Evolutionary conservation across 257 asterid genomes (phyloP).

Genomic region (Plantago ovata): DNA sequence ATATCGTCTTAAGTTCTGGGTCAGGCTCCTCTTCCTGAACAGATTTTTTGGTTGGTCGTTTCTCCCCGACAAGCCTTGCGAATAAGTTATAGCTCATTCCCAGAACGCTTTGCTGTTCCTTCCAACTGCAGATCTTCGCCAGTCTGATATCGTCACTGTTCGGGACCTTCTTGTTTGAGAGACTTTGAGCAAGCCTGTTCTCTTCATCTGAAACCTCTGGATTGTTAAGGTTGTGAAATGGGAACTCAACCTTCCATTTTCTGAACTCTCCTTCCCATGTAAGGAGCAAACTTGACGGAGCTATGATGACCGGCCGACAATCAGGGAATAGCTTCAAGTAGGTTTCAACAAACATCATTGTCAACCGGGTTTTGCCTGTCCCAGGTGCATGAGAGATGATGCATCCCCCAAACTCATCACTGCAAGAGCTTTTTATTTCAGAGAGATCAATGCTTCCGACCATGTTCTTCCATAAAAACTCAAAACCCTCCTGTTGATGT

Average conservation of each 20-base stretch:
- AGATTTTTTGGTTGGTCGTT: neutral
- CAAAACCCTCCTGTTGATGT: slow-evolving; percentile 67
- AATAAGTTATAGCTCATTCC: slow-evolving; percentile 55
- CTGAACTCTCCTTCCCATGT: slow-evolving; percentile 67
- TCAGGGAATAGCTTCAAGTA: slow-evolving; percentile 43
- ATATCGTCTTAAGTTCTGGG: slow-evolving; percentile 30
- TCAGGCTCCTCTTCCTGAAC: neutral
- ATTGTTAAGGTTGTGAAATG: slow-evolving; percentile 43
- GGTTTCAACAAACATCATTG: slow-evolving; percentile 44
- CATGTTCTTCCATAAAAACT: slow-evolving; percentile 61
- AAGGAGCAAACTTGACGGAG: slow-evolving; percentile 63
- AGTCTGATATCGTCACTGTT: slow-evolving; percentile 15
- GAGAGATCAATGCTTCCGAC: slow-evolving; percentile 39
- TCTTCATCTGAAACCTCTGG: slow-evolving; percentile 28
- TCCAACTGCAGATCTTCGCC: slow-evolving; percentile 41
- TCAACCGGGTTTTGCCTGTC: slow-evolving; percentile 59
- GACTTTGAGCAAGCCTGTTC: slow-evolving; percentile 10
- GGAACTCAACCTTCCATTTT: slow-evolving; percentile 53
- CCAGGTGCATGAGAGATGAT: slow-evolving; percentile 77
- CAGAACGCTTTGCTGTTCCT: slow-evolving; percentile 28
- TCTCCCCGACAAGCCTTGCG: slow-evolving; percentile 39
- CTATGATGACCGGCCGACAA: slow-evolving; percentile 46
- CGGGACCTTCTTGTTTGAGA: neutral
- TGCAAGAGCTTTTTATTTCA: slow-evolving; percentile 26
- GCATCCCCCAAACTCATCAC: slow-evolving; percentile 55